Percentiles rank a stretch among this genome's conserved stretches.
These are phyloP conservation scores for Diaporthe vexans DNA, from an alignment of 2,329 filamentous ascomycete species.

Conservation along the genomic window DNA sequence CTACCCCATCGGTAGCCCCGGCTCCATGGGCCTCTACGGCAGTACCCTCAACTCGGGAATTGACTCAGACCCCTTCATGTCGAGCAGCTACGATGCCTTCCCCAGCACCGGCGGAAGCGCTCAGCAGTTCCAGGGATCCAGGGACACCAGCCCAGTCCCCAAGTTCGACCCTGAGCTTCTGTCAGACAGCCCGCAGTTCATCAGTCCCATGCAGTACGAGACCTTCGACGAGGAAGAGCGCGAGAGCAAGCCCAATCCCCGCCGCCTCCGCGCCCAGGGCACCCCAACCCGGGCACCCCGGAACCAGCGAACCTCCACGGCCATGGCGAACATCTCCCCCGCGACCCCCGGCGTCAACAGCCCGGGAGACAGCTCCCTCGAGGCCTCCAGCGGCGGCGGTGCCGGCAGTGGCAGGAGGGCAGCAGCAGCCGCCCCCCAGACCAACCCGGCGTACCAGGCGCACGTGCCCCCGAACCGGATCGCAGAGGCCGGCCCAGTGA, in stretches of 20 bases:
- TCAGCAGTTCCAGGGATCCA: background rate
- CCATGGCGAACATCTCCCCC: background rate
- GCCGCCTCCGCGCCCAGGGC: background rate
- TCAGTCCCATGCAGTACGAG: background rate
- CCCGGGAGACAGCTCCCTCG: background rate
- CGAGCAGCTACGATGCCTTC: background rate
- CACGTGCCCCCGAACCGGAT: slow-evolving; percentile 36
- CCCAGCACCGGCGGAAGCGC: background rate
- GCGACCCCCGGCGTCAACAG: background rate
- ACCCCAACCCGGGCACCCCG: background rate
- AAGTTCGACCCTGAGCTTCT: slow-evolving; percentile 16
- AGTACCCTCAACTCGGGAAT: background rate
- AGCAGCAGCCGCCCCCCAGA: no score
- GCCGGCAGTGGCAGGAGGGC: background rate
- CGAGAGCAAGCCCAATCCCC: background rate
- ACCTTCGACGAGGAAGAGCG: background rate
- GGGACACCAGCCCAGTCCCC: background rate
- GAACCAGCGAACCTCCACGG: background rate
- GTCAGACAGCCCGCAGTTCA: background rate
- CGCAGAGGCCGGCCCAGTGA: slow-evolving; percentile 8
- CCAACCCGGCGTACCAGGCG: background rate
- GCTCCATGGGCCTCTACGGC: background rate
- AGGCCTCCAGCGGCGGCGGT: background rate
- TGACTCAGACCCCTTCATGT: background rate
- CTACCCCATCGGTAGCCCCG: background rate